These are phyloP conservation scores for Cyclanthera cordifolia DNA, from an alignment of 306 rosid species.

Conservation along the genomic window DNA sequence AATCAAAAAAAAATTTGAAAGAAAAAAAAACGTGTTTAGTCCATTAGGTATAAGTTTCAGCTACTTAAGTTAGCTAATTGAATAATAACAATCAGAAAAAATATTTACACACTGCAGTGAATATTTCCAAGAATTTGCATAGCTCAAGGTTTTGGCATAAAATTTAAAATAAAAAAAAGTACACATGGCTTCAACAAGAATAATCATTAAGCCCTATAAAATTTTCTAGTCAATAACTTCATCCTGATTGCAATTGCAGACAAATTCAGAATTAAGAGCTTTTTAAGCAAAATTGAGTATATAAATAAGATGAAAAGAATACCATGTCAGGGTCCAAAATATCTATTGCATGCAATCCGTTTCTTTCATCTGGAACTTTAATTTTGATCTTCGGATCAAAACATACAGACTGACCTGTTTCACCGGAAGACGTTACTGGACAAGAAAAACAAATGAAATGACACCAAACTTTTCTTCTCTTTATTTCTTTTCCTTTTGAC, in stretches of 20 bases:
- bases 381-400: conserved; percentile 53
- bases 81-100: not conserved
- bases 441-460: not conserved
- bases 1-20: conserved; percentile 10
- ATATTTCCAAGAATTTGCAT: not conserved
- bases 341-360: conserved; percentile 74
- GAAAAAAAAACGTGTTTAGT: not conserved
- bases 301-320: conserved; percentile 7
- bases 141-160: not conserved
- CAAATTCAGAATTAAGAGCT: not conserved
- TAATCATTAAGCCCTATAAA: not conserved
- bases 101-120: not conserved
- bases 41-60: not conserved
- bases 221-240: not conserved
- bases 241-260: not conserved
- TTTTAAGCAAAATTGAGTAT: not conserved
- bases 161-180: not conserved
- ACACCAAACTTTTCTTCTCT: not conserved
- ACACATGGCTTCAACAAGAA: not conserved
- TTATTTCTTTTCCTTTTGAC: not conserved
- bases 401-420: conserved; percentile 61
- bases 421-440: conserved; percentile 8
- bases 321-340: conserved; percentile 91
- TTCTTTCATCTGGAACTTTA: conserved; percentile 74
- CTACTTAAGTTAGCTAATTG: not conserved